Percentiles rank a stretch among this genome's conserved stretches.
phyloP scores from a whole-genome alignment of 2,329 filamentous ascomycete genomes.

The Pseudovirgaria hyperparasitica region DNA sequence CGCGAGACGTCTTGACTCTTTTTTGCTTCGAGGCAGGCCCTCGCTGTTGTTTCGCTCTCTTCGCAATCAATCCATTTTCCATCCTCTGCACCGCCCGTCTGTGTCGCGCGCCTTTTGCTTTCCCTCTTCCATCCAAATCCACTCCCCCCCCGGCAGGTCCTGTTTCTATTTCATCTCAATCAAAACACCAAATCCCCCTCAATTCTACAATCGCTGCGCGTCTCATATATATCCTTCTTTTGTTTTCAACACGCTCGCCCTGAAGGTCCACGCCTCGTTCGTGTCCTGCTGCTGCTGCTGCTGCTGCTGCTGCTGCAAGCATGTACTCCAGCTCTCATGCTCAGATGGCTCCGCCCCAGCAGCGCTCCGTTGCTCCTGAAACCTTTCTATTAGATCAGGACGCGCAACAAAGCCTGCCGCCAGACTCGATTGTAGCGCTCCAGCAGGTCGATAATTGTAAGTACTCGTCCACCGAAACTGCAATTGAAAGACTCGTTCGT shows the following conservation, averaged over 20 bases:
- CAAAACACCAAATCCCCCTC: slow-evolving; percentile 17
- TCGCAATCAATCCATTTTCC: slow-evolving; percentile 23
- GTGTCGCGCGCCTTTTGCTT: slow-evolving; percentile 20
- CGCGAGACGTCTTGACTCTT: slow-evolving; percentile 19
- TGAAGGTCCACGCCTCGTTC: slow-evolving; percentile 16
- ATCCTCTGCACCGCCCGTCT: too few species aligned
- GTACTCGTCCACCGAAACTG: slow-evolving; percentile 31
- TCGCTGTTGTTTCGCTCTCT: slow-evolving; percentile 24
- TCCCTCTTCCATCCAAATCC: slow-evolving; percentile 24
- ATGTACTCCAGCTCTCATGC: slow-evolving; percentile 47
- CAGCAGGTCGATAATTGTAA: slow-evolving; percentile 96
- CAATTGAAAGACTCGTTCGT: too few species aligned
- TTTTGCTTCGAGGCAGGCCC: slow-evolving; percentile 23
- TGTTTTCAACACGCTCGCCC: slow-evolving; percentile 15
- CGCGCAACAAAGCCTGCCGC: slow-evolving; percentile 88
- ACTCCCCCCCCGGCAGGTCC: slow-evolving; percentile 25
- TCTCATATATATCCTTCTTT: slow-evolving; percentile 9
- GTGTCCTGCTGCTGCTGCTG: slow-evolving; percentile 20
- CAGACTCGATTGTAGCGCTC: slow-evolving; percentile 91
- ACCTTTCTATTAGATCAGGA: slow-evolving; percentile 97
- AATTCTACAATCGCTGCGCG: slow-evolving; percentile 8
- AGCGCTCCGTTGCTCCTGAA: slow-evolving; percentile 63
- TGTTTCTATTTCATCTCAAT: too few species aligned
- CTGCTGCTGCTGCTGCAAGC: slow-evolving; percentile 9
- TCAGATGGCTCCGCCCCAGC: slow-evolving; percentile 76